Base-by-base conservation (phyloP, 345 rosid species). In the Eucalyptus albens region DNA sequence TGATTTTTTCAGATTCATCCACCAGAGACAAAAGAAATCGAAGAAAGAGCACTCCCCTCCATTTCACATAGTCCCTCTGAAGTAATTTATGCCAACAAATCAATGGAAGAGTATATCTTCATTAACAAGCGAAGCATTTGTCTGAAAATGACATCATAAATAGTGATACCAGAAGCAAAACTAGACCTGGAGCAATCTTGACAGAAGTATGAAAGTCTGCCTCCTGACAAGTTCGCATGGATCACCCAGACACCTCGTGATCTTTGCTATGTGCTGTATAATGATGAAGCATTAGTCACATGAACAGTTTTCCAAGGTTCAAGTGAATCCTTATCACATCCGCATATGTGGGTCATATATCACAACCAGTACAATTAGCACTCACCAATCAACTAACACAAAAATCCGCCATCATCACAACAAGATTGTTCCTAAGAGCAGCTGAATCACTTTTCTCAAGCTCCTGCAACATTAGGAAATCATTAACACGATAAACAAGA, bases 381-480 rank as follows among this genome's bases (percentile, higher is more conserved):
- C 94, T 94, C 92, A 97, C 99, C 99, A 95, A 91, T 97, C 99
- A 88, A 97, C 94, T 87, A 97, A 97, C 98, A 87, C 98, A 97
- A 90, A 97, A 97, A 92, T 97, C 99, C 31, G 99, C 94, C 97
- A 97, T 94, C 50, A 90, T 95, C 89, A 97, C 98, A 6, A 97
- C 94, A 89, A 97, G 97, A 92, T 97, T 97, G 92, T 97, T 97
- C 92, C 98, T 96, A 89, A 97, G 94, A 69, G 98, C 94, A 53
- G 99, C 97, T 91, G 91, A 94, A 86, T 97, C 98, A 92, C 99
- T 97, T 92, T 92, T 96, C 88, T 96, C 99, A 92, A 97, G 98
- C 92, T 97, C 99, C 99, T 97, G 94, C 90, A 90, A 86, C 51
- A 88, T 50, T 50, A 50, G 51, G 56, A 86, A n/a, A 86, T 86